Evolutionary conservation across 371 early-diverging fungal species (phyloP).

Genomic region (Syncephalastrum contaminatum): DNA sequence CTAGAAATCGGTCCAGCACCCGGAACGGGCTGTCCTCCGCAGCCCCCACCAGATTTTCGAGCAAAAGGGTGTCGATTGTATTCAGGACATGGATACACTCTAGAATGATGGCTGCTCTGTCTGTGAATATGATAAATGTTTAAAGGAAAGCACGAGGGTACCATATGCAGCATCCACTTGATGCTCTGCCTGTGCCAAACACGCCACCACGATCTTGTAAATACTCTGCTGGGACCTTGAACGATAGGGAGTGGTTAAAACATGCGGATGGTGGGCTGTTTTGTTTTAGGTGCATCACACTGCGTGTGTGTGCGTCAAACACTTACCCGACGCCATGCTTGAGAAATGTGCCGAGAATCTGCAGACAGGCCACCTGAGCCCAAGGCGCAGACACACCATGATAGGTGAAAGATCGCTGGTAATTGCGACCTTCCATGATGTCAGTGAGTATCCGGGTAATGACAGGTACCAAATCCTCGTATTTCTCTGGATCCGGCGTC

Average conservation of each 20-base stretch:
- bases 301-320: background rate
- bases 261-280: background rate
- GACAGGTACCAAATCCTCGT: conserved; percentile 30
- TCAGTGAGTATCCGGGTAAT: conserved; percentile 38
- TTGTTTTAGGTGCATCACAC: background rate
- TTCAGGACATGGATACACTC: conserved; percentile 37
- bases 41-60: conserved; percentile 8
- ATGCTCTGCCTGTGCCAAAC: conserved; percentile 28
- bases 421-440: conserved; percentile 33
- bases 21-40: conserved; percentile 24
- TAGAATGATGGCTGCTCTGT: conserved; percentile 35
- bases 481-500: conserved; percentile 17
- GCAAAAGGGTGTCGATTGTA: conserved; percentile 21
- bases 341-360: conserved; percentile 28
- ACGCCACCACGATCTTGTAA: conserved; percentile 23
- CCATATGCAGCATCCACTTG: conserved; percentile 55
- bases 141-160: conserved; percentile 8
- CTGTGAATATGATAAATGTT: background rate
- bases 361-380: conserved; percentile 45
- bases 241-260: background rate
- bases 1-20: conserved; percentile 27
- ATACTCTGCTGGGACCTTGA: conserved; percentile 30
- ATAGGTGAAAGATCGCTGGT: conserved; percentile 37
- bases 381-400: conserved; percentile 59
- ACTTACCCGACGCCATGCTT: conserved; percentile 35